Base-by-base conservation (phyloP, 2,329 filamentous ascomycete species). In the Curvularia verruculosa region DNA sequence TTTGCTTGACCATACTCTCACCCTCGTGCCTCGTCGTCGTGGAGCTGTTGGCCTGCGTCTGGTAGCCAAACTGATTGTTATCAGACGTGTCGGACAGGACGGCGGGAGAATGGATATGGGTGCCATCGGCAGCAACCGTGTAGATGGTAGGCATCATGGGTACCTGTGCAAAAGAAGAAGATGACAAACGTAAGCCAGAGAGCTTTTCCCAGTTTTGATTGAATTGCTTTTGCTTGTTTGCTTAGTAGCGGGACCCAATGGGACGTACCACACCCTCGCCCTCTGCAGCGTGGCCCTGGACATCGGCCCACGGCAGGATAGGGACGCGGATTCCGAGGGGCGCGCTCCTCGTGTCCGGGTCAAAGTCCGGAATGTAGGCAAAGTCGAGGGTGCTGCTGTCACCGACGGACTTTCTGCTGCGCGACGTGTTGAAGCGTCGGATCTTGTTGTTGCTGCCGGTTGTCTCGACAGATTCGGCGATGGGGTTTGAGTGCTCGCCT, bases 321-420 rank as follows among this genome's bases (percentile, higher is more conserved):
- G 84, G 84, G 43, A 85, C 79, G 47, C 80, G 79, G 10, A 81
- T 70, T 13, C 61, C 57, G 34, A 75, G 69, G 5, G 78, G 69
- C 26, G 72, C 68, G 44, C 72, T 61, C 13, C 73, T 56, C 13
- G 70, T 64, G 48, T 82, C 78, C 29, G 80, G 73, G 49, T 81
- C 77, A 63, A 81, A 78, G 53, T 79, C 78, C 34, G 86, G 86
- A 64, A 88, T 78, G 77, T 83, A 87, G 65, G 82, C 82, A 68
- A 88, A 87, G 77, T 88, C 86, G 58, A 88, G 84, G 40, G 85
- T 85, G 39, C 84, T 86, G 57, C 75, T 77, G 75, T 88, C 85
- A 52, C 83, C 80, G 60, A 83, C 79, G 26, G 83, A 76, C 71
- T 87, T 86, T 51, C 81, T 76, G 58, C 80, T 74, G 59, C 83